Conservation (phyloP, 169 alveolate genomes). For the Sarcocystis neurona region DNA sequence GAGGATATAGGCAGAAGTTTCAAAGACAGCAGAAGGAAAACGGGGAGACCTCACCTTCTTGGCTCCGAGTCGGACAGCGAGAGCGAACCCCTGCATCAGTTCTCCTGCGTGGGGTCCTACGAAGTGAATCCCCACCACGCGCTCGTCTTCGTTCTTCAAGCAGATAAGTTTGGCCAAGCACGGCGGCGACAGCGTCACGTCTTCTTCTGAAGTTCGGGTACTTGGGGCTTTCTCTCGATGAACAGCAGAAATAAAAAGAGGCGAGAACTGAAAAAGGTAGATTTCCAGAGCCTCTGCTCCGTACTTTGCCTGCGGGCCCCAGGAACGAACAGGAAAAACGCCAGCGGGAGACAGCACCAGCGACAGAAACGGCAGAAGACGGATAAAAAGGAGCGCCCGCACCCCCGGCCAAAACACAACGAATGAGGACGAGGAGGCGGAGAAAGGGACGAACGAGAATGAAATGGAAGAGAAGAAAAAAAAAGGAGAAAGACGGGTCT, state of each 20-base stretch:
- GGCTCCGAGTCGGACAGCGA: constrained; percentile 93
- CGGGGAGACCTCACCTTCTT: constrained; percentile 86
- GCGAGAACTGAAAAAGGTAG: constrained; percentile 87
- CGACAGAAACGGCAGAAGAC: neutral
- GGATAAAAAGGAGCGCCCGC: no score
- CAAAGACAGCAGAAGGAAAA: no score
- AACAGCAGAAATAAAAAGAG: constrained; percentile 87
- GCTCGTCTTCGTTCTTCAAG: constrained; percentile 81
- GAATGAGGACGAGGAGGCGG: no score
- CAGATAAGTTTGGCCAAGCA: constrained; percentile 92
- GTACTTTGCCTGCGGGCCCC: constrained; percentile 62
- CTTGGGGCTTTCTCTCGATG: constrained; percentile 74
- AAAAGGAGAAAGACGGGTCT: no score
- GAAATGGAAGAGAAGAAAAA: no score
- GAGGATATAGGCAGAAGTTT: no score
- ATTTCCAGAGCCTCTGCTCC: constrained; percentile 81
- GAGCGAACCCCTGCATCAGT: constrained; percentile 94
- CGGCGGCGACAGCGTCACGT: constrained; percentile 79
- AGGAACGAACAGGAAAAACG: neutral
- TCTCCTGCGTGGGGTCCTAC: constrained; percentile 99
- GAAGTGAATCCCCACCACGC: constrained; percentile 95
- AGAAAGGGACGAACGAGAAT: constrained; percentile 78
- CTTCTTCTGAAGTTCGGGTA: constrained; percentile 64
- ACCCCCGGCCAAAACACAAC: no score
- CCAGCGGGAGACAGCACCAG: neutral